These are phyloP conservation scores for Cladosporium sp. DNA, from an alignment of 2,329 filamentous ascomycete genomes.

Conservation along the genomic window DNA sequence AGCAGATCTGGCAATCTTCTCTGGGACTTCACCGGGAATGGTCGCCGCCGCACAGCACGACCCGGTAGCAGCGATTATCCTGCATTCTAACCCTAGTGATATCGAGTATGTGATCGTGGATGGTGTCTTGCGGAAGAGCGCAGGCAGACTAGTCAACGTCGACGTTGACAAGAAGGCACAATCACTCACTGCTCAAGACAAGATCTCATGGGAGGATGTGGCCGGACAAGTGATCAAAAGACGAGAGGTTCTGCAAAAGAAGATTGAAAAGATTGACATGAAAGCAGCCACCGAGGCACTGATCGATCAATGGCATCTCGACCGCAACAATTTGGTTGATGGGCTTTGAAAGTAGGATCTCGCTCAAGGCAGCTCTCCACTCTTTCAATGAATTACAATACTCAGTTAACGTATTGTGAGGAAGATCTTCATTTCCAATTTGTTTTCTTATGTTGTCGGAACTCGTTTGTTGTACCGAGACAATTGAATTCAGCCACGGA, in stretches of 20 bases:
- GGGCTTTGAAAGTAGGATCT: not conserved
- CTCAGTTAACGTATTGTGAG: no score
- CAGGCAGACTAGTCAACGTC: constrained; percentile 29
- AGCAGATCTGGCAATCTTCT: constrained; percentile 49
- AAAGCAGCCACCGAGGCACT: not conserved
- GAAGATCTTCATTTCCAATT: no score
- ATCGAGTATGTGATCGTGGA: constrained; percentile 44
- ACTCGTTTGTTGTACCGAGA: no score
- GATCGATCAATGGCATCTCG: constrained; percentile 2
- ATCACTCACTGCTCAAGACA: not conserved
- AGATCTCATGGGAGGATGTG: constrained; percentile 10
- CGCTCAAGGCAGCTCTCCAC: not conserved
- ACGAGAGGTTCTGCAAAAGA: not conserved
- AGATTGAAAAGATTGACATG: constrained; percentile 7
- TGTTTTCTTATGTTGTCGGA: no score
- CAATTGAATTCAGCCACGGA: no score
- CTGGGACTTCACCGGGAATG: constrained; percentile 39
- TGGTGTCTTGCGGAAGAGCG: constrained; percentile 38
- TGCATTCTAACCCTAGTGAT: constrained; percentile 40
- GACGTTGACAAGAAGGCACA: constrained; percentile 21
- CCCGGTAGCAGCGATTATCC: constrained; percentile 41
- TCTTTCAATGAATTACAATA: no score
- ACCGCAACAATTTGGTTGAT: not conserved
- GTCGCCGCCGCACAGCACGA: constrained; percentile 39
- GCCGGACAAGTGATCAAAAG: constrained; percentile 9